Percentiles rank a stretch among this genome's conserved stretches.
These are phyloP conservation scores for Macadamia tetraphylla DNA, from an alignment of 164 flowering plant species.

Conservation along the genomic window DNA sequence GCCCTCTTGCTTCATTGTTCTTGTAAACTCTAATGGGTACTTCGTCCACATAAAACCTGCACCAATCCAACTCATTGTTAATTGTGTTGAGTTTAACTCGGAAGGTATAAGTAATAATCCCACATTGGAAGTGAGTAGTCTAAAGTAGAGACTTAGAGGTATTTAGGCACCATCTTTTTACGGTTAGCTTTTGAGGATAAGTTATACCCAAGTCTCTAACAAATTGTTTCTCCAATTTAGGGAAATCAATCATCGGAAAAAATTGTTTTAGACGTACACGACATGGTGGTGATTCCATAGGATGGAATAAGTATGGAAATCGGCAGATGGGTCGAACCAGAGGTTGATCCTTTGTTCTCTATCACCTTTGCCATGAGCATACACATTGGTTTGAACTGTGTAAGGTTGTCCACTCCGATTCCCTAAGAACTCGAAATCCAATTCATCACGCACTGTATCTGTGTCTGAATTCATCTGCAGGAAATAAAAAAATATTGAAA, in stretches of 20 bases:
- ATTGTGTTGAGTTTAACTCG: no score
- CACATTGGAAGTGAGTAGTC: no score
- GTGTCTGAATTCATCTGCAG: slow-evolving; percentile 51
- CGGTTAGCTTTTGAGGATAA: no score
- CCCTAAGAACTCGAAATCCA: slow-evolving; percentile 67
- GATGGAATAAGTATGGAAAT: slow-evolving; percentile 46
- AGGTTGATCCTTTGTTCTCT: slow-evolving; percentile 58
- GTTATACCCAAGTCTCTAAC: no score
- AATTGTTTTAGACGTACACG: slow-evolving; percentile 16
- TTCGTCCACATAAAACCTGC: slow-evolving; percentile 48
- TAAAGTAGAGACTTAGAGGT: no score
- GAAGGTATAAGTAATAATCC: no score
- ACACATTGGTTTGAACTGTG: slow-evolving; percentile 62
- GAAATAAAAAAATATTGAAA: no score
- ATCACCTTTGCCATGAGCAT: slow-evolving; percentile 47
- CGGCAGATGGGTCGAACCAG: slow-evolving; percentile 62
- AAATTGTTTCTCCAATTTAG: no score
- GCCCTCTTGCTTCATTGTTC: slow-evolving; percentile 40
- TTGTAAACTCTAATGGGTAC: slow-evolving; percentile 56
- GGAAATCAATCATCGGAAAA: no score
- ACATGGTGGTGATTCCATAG: slow-evolving; percentile 41
- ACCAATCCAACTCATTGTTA: background rate
- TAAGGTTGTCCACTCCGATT: slow-evolving; percentile 52
- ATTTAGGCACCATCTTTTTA: no score
- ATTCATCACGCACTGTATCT: slow-evolving; percentile 37